Base-by-base conservation (phyloP, 1,139 yeast genomes). In the Saccharomyces hybrid region DNA sequence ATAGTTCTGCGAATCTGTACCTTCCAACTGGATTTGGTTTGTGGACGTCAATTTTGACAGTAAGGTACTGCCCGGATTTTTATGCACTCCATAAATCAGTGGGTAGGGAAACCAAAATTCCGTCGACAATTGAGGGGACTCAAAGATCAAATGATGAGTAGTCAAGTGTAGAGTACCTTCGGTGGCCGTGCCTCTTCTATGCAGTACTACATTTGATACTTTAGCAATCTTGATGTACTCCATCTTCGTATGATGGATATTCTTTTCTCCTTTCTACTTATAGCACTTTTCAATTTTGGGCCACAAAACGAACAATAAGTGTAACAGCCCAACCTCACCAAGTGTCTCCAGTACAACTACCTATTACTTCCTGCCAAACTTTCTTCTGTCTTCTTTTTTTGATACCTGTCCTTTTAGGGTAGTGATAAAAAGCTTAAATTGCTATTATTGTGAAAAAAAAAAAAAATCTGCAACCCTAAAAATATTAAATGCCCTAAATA, bases 21-120 rank as follows among this genome's bases (percentile, higher is more conserved):
- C 44, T 9, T 38, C 44, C 44, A 38, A 20, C 11, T 38, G 44
- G 3, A 38, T 16, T 47, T 50, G 32, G 27, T 47, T 5, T 2
- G 34, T 5, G 27, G 34, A 42, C 13, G 28, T 52, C 5, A 53
- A 46, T 34, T 61, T 65, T 25, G 69, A 61, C 8, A 65, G 51
- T 29, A 72, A 58, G 0, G 76, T 68, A 51, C 73, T 68, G 1
- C 76, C 76, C 44, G 67, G 61, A 29, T 83, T 77, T 59, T 85
- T 82, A 59, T 80, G 80, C 2, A 88, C 83, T 54, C 78, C 74
- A 49, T 83, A 86, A 49, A 91, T 84, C 61, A 91, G 82, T 0
- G 98, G 98, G 69, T 91, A 93, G 56, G 96, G 87, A 38, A 90
- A 79, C 99, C 99, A 93, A 25, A 89, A 80, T 67, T 93, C 98